Conservation (phyloP, 2,329 filamentous ascomycete genomes). For the Chaetomium strumarium region DNA sequence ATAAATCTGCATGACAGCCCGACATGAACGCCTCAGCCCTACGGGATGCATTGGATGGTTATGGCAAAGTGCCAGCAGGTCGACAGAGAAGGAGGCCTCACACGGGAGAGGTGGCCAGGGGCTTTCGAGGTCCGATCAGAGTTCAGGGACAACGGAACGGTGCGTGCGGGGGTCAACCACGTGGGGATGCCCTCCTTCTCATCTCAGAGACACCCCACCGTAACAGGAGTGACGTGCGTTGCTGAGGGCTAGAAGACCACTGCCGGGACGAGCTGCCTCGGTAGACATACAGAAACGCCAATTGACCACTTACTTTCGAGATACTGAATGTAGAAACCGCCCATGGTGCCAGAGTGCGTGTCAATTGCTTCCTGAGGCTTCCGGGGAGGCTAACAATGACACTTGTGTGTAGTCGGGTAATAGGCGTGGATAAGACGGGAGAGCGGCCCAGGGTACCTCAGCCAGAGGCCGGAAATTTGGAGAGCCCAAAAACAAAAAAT, state of each 20-base stretch:
- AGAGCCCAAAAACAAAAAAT: conserved; percentile 14
- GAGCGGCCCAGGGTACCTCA: too few relatives aligned
- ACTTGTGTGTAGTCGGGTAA: conserved; percentile 1
- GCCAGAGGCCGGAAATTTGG: background rate
- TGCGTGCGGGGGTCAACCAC: conserved; percentile 29
- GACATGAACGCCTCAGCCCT: conserved; percentile 30
- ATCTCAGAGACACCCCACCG: conserved; percentile 21
- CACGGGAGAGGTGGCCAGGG: conserved; percentile 16
- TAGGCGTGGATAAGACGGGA: background rate
- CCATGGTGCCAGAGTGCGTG: conserved; percentile 43
- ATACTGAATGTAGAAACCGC: conserved; percentile 66
- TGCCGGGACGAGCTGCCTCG: background rate
- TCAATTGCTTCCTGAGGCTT: conserved; percentile 12
- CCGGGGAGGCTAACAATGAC: too few relatives aligned
- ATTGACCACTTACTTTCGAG: conserved; percentile 60
- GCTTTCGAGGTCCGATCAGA: conserved; percentile 9
- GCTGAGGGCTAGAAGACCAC: conserved; percentile 7
- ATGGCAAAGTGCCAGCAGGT: conserved; percentile 10
- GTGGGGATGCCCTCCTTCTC: conserved; percentile 21
- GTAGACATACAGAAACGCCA: conserved; percentile 11
- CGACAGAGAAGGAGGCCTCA: conserved; percentile 15
- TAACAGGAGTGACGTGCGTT: conserved; percentile 14
- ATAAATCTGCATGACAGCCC: conserved; percentile 33
- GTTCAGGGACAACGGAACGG: conserved; percentile 22
- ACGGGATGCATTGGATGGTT: conserved; percentile 13